Evolutionary conservation across 257 asterid genomes (phyloP), one percentile per base, ranked within the genome.

Genomic region (Nicotiana otophora): DNA sequence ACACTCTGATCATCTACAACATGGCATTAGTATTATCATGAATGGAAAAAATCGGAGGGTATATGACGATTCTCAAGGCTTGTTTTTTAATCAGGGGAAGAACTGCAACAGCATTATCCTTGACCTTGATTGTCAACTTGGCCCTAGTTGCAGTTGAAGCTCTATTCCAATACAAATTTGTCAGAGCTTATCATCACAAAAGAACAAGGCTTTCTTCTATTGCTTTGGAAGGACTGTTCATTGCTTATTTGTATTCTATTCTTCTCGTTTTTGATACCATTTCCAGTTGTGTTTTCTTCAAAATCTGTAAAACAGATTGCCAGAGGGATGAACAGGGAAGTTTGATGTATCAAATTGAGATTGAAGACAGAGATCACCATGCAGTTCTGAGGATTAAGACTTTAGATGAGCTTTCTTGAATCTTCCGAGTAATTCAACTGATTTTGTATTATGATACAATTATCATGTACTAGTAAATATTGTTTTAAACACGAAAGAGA

Each of bases 181-280:
- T 86, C 9, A 85, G 86, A 58, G 82, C 87, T 39, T 87, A 88
- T 67, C 28, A 81, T 84, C 77, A 76, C 6, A 81, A 28, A 4
- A 62, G 5, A 64, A 28, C 82, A 60, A 36, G 75, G 23, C 11
- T 85, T 72, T 54, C 82, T 8, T n/a, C 89, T 12, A 55, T 87
- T 88, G 87, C 74, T 83, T 82, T 89, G 58, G 98, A 95, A 86
- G 97, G 92, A 2, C 23, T 88, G 81, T 55, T 92, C 54, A 75
- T 94, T 7, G 93, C 92, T 14, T 94, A 91, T 62, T 34, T 94
- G 90, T 92, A 94, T 62, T 84, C 92, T 7, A 64, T 87, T 77
- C 86, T 94, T 20, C 78, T 94, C 1, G 91, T 94, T 81, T 85
- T 95, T 53, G 97, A 95, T 53, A 92, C 97, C 2, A 63, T 94